Conservation (phyloP, 768 basidiomycete species). For the Gyrodon lividus region DNA sequence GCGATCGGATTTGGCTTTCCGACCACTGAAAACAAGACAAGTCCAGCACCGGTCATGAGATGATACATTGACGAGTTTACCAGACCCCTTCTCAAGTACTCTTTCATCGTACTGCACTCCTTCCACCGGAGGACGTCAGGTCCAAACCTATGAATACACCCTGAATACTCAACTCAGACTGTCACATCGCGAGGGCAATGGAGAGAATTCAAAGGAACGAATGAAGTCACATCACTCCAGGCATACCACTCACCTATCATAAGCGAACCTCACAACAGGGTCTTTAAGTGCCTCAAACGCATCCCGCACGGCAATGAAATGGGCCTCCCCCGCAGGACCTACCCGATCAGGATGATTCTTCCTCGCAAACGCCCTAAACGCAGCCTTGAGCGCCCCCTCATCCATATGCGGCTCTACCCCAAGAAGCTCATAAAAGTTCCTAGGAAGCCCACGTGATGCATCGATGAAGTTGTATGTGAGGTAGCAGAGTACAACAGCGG, state of each 20-base stretch:
- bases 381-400: conserved; percentile 63
- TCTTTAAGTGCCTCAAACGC: conserved; percentile 79
- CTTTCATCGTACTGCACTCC: conserved; percentile 63
- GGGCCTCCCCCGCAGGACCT: conserved; percentile 52
- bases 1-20: conserved; percentile 58
- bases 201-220: not conserved
- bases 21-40: conserved; percentile 64
- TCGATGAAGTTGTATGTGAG: conserved; percentile 64
- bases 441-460: conserved; percentile 52
- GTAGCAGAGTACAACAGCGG: conserved; percentile 63
- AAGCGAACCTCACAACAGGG: conserved; percentile 77
- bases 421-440: conserved; percentile 80
- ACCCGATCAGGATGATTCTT: conserved; percentile 74
- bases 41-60: conserved; percentile 51
- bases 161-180: conserved; percentile 6
- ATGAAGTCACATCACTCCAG: not conserved
- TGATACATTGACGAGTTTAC: conserved; percentile 65
- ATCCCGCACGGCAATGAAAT: conserved; percentile 70
- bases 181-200: not conserved
- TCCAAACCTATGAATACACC: conserved; percentile 57
- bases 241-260: conserved; percentile 63
- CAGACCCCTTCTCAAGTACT: conserved; percentile 69
- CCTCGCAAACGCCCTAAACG: conserved; percentile 74
- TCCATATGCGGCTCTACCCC: conserved; percentile 62
- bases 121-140: conserved; percentile 69